Base-by-base conservation (phyloP, 441 rosid genomes). In the Pelargonium fulgidum region DNA sequence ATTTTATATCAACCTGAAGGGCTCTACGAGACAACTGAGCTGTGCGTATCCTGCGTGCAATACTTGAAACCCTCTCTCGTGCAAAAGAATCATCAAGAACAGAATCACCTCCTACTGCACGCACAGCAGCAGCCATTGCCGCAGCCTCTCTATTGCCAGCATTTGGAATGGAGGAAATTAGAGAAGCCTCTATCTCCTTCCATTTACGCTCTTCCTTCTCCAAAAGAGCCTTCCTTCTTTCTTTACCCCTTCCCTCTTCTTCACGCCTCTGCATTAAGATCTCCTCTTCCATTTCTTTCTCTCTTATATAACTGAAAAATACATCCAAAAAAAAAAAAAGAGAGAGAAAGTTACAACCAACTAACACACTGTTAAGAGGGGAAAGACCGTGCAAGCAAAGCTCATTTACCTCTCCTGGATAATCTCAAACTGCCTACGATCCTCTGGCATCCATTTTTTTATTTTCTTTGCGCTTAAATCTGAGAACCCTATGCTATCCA, bases 151-250 rank as follows among this genome's bases (percentile, higher is more conserved):
- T 90, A 85, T 81, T 86, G 54, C 99, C 97, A 82, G 98, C 97
- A 83, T 96, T 93, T 77, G 98, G 99, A 81, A 96, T 91, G 44
- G 98, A 89, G 67, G 99, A 89, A 80, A 96, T 89, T 68, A 96
- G 91, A 76, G 99, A 96, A 76, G 99, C 99, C 84, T 96, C 99
- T 74, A 96, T 93, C 82, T 96, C 99, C 89, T 96, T 96, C 99
- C 99, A 96, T 71, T 96, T 96, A 36, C 99, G 99, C 76, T 93
- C 99, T 85, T 96, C 99, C 89, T 89, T 96, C 81, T 93, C 96
- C 80, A 96, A 77, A 70, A 93, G 98, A 74, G 93, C 99, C 78
- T 93, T 96, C 85, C 99, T 90, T 82, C 99, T 85, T 82, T 96
- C 97, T 85, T 96, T 96, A 72, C 99, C 99, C 82, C 84, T 93